Conservation (phyloP, 1,139 yeast genomes). For the Geotrichum siamense region DNA sequence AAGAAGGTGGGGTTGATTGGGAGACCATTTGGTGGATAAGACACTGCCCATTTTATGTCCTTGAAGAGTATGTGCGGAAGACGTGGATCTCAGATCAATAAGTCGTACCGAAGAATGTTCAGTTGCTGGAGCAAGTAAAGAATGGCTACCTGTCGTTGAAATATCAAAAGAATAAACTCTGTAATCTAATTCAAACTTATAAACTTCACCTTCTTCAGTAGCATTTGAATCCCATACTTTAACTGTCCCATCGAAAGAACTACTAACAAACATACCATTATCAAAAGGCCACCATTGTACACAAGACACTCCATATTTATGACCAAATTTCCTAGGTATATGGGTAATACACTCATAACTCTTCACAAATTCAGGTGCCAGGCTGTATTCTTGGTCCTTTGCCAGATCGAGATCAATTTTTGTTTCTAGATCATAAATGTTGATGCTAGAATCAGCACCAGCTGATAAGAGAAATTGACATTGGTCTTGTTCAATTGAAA, state of each 20-base stretch:
- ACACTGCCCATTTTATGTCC: constrained; percentile 57
- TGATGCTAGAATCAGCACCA: constrained; percentile 65
- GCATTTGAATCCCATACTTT: constrained; percentile 77
- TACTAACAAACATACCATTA: constrained; percentile 75
- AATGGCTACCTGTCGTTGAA: constrained; percentile 38
- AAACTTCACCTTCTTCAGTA: constrained; percentile 47
- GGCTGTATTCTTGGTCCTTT: constrained; percentile 3
- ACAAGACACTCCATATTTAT: constrained; percentile 64
- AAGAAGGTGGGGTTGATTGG: constrained; percentile 50
- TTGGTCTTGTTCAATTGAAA: constrained; percentile 53
- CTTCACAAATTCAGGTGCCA: constrained; percentile 9
- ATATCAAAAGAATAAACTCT: constrained; percentile 38
- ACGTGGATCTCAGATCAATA: constrained; percentile 62
- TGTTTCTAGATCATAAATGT: constrained; percentile 20
- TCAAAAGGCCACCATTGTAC: constrained; percentile 88
- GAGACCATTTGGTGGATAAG: constrained; percentile 70
- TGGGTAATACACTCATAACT: constrained; percentile 14
- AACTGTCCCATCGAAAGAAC: constrained; percentile 71
- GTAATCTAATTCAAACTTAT: constrained; percentile 48
- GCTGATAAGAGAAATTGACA: constrained; percentile 56
- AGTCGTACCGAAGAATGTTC: constrained; percentile 66
- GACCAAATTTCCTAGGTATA: constrained; percentile 51
- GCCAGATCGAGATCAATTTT: constrained; percentile 6
- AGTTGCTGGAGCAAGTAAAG: constrained; percentile 61
- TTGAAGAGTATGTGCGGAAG: constrained; percentile 60